Evolutionary conservation across 805 yeast genomes (phyloP).

Genomic region (Dipodascus geniculatus): DNA sequence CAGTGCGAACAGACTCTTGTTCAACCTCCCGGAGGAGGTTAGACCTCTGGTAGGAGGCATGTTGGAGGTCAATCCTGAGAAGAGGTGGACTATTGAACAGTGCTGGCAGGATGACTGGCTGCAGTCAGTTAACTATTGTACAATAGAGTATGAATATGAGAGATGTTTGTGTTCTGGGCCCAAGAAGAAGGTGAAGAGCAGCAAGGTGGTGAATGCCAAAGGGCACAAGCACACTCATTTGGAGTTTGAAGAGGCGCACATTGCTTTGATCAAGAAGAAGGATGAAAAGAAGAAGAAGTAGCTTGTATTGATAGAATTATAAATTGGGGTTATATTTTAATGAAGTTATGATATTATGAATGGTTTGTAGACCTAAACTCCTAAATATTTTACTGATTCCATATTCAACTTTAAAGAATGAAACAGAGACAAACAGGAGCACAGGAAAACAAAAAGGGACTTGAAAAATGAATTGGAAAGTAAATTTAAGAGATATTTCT

Average conservation of each 20-base stretch:
- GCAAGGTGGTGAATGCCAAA: slow-evolving; percentile 22
- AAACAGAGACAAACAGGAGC: not conserved
- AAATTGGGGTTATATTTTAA: not conserved
- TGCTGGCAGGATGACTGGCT: slow-evolving; percentile 51
- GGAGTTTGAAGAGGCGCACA: slow-evolving; percentile 90
- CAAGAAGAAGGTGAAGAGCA: not conserved
- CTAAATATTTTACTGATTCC: too few species aligned
- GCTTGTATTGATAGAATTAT: too few species aligned
- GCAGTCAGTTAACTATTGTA: slow-evolving; percentile 54
- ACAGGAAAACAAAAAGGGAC: not conserved
- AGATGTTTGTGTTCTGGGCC: slow-evolving; percentile 19
- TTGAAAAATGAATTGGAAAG: too few species aligned
- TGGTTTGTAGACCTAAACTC: too few species aligned
- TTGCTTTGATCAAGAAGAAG: slow-evolving; percentile 81
- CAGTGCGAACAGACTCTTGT: slow-evolving; percentile 61
- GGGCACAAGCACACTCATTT: slow-evolving; percentile 81
- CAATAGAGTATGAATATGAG: slow-evolving; percentile 24
- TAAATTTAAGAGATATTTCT: too few species aligned
- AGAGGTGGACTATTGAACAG: slow-evolving; percentile 47
- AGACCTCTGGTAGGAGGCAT: slow-evolving; percentile 50
- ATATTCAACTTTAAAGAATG: too few species aligned
- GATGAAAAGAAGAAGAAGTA: slow-evolving; percentile 40
- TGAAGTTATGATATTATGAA: not conserved
- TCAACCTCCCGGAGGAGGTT: slow-evolving; percentile 58
- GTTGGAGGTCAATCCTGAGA: slow-evolving; percentile 52